phyloP scores from a whole-genome alignment of 2,329 filamentous ascomycete genomes.

The Pseudopyricularia cyperi region DNA sequence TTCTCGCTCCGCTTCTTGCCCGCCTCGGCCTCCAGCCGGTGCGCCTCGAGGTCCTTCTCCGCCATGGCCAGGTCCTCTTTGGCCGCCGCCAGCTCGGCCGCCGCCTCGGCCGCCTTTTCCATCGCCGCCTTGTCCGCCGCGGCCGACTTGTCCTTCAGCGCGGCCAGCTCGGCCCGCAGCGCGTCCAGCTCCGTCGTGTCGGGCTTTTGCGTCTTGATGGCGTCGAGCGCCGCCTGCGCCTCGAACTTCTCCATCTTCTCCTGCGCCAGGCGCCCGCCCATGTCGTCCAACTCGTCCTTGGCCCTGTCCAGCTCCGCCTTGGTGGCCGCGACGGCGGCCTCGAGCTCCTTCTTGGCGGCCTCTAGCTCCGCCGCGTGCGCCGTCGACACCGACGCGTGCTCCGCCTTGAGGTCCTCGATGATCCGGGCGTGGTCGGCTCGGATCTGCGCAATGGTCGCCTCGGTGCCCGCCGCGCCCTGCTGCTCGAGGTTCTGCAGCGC shows the following conservation, averaged over 20 bases:
- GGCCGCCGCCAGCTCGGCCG: conserved; percentile 21
- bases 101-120: conserved; percentile 21
- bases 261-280: conserved; percentile 40
- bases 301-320: conserved; percentile 30
- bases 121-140: conserved; percentile 17
- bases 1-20: conserved; percentile 40
- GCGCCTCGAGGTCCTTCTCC: conserved; percentile 39
- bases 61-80: conserved; percentile 32
- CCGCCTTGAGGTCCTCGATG: conserved; percentile 23
- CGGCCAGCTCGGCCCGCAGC: conserved; percentile 35
- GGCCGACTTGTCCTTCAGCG: conserved; percentile 27
- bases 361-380: conserved; percentile 26
- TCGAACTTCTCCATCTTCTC: conserved; percentile 49
- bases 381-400: conserved; percentile 19
- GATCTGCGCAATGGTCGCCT: conserved; percentile 24
- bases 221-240: conserved; percentile 47
- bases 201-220: conserved; percentile 38
- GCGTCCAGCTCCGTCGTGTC: conserved; percentile 42
- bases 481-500: conserved; percentile 30
- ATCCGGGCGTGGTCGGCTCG: conserved; percentile 19
- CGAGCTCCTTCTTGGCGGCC: conserved; percentile 21
- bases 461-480: conserved; percentile 23
- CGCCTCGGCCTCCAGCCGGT: conserved; percentile 35
- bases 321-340: conserved; percentile 19
- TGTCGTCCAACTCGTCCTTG: conserved; percentile 32